phyloP scores from a whole-genome alignment of 805 yeast species.

The Candida hispaniensis region DNA sequence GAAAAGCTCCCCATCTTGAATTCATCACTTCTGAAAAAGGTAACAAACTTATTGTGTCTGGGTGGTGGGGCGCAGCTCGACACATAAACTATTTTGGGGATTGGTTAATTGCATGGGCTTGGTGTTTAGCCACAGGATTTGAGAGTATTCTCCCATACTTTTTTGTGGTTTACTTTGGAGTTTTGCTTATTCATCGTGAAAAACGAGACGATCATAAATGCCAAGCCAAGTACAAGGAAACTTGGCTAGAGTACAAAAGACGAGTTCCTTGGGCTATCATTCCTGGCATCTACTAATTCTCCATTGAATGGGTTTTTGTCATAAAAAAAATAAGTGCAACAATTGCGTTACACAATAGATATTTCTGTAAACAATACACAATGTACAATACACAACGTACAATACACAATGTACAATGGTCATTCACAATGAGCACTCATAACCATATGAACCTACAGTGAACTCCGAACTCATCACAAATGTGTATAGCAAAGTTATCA shows the following conservation, averaged over 20 bases:
- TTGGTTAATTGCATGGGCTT: constrained; percentile 81
- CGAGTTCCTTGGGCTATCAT: constrained; percentile 81
- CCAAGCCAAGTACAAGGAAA: constrained; percentile 67
- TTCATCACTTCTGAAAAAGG: constrained; percentile 67
- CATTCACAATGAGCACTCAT: too few relatives aligned
- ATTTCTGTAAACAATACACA: too few relatives aligned
- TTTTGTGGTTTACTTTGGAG: constrained; percentile 73
- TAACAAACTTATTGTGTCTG: constrained; percentile 70
- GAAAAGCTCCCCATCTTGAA: constrained; percentile 53
- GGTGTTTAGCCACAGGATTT: constrained; percentile 87
- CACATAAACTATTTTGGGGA: constrained; percentile 95
- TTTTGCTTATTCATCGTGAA: constrained; percentile 79
- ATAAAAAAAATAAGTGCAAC: too few relatives aligned
- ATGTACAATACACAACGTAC: too few relatives aligned
- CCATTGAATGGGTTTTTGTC: too few relatives aligned
- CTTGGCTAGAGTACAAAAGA: constrained; percentile 75
- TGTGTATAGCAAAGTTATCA: too few relatives aligned
- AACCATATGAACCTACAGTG: too few relatives aligned
- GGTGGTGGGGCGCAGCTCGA: constrained; percentile 94
- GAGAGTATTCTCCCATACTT: constrained; percentile 77
- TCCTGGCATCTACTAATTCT: constrained; percentile 66
- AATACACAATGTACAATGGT: too few relatives aligned
- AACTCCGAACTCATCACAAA: background rate
- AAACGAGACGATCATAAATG: constrained; percentile 88
- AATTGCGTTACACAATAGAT: too few relatives aligned